phyloP scores from a whole-genome alignment of 768 basidiomycete species.

The Coprinopsis cinerea region DNA sequence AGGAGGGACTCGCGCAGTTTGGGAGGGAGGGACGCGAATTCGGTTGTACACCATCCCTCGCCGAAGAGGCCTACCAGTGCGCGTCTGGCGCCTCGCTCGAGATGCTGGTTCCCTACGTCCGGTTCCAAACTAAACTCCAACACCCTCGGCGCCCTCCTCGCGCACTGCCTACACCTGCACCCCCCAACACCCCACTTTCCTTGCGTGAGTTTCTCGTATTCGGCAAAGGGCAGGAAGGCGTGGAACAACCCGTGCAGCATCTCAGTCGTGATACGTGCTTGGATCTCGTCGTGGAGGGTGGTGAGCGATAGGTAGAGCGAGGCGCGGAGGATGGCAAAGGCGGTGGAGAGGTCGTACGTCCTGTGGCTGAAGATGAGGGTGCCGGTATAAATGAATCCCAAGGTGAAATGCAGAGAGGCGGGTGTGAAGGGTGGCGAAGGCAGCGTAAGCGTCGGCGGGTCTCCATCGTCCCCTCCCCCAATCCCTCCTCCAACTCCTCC shows the following conservation, averaged over 20 bases:
- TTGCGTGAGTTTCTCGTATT: slow-evolving; percentile 67
- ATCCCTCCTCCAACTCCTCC: background rate
- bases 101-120: slow-evolving; percentile 68
- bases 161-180: slow-evolving; percentile 80
- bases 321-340: slow-evolving; percentile 82
- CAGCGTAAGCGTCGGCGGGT: slow-evolving; percentile 59
- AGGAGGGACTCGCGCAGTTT: slow-evolving; percentile 63
- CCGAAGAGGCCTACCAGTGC: slow-evolving; percentile 83
- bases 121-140: slow-evolving; percentile 74
- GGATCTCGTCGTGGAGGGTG: slow-evolving; percentile 71
- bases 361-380: slow-evolving; percentile 90
- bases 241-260: slow-evolving; percentile 90
- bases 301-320: slow-evolving; percentile 74
- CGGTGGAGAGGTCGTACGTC: slow-evolving; percentile 87
- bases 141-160: slow-evolving; percentile 72
- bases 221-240: slow-evolving; percentile 72
- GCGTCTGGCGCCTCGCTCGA: slow-evolving; percentile 67
- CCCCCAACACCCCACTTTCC: slow-evolving; percentile 81
- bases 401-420: slow-evolving; percentile 87
- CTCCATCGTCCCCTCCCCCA: slow-evolving; percentile 16
- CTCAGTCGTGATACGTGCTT: slow-evolving; percentile 78
- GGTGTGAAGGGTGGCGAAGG: slow-evolving; percentile 95
- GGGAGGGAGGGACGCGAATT: slow-evolving; percentile 67
- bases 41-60: slow-evolving; percentile 80
- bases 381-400: slow-evolving; percentile 93